Evolutionary conservation across 441 rosid species (phyloP).

Genomic region (Gossypium schwendimanii): DNA sequence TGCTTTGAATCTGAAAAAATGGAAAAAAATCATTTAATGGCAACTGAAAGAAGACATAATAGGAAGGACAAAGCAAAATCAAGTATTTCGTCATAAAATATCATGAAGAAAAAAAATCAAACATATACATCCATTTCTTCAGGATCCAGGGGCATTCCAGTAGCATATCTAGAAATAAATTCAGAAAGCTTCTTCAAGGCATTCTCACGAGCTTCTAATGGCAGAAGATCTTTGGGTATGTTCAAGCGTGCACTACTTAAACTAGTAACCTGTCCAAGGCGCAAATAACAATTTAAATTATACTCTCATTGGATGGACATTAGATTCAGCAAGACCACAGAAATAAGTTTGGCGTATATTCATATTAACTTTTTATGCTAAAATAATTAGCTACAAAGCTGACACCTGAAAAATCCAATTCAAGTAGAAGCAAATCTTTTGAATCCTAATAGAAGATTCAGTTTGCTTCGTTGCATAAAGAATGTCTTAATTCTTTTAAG

Average conservation of each 20-base stretch:
- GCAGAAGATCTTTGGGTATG: conserved; percentile 78
- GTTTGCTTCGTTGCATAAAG: background rate
- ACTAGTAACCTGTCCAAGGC: conserved; percentile 50
- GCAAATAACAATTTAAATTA: conserved; percentile 19
- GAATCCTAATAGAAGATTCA: background rate
- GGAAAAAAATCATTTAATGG: conserved; percentile 15
- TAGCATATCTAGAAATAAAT: conserved; percentile 70
- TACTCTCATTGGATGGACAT: background rate
- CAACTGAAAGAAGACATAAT: background rate
- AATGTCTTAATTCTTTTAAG: background rate
- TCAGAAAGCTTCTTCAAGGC: conserved; percentile 74
- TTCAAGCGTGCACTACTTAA: conserved; percentile 78
- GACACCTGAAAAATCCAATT: conserved; percentile 1
- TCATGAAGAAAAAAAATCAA: background rate
- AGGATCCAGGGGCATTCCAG: conserved; percentile 79
- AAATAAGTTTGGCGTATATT: background rate
- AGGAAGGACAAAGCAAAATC: background rate
- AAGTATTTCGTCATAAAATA: background rate
- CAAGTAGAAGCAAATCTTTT: background rate
- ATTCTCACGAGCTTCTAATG: conserved; percentile 83
- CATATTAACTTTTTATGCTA: background rate
- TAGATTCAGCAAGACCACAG: background rate
- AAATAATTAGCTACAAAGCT: background rate
- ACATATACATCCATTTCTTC: conserved; percentile 64
- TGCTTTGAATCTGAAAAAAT: conserved; percentile 53